These are phyloP conservation scores for Kwoniella shivajii DNA, from an alignment of 1,284 basidiomycete genomes.

Conservation along the genomic window DNA sequence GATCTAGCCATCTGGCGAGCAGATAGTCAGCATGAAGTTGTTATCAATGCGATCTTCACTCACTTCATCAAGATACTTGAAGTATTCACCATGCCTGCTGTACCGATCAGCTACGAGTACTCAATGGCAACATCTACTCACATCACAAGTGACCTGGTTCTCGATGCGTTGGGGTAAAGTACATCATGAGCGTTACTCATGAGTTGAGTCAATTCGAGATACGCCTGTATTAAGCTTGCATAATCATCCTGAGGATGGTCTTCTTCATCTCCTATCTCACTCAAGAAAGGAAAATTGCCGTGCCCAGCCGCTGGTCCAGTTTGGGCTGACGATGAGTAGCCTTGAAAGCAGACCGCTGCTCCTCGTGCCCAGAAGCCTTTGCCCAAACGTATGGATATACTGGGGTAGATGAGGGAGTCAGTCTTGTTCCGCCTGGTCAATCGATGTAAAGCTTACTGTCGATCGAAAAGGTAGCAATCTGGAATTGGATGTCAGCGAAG, in stretches of 20 bases:
- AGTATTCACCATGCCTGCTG: constrained; percentile 43
- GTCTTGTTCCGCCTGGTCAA: not conserved
- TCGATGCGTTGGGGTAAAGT: constrained; percentile 50
- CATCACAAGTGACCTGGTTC: constrained; percentile 48
- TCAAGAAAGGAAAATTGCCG: constrained; percentile 50
- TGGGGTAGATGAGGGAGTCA: constrained; percentile 10
- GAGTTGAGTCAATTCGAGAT: constrained; percentile 53
- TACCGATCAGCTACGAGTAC: not conserved
- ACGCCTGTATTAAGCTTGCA: constrained; percentile 49
- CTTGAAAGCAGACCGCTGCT: constrained; percentile 51
- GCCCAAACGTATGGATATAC: constrained; percentile 50
- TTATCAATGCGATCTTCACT: not conserved
- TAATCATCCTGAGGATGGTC: constrained; percentile 45
- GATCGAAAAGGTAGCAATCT: constrained; percentile 54
- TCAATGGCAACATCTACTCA: constrained; percentile 15
- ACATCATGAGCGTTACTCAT: constrained; percentile 54
- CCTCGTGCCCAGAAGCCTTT: constrained; percentile 55
- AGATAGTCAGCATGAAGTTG: not conserved
- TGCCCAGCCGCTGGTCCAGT: constrained; percentile 49
- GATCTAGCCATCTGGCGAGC: constrained; percentile 36
- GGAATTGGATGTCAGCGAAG: constrained; percentile 1
- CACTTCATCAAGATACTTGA: constrained; percentile 53
- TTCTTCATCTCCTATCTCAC: constrained; percentile 24
- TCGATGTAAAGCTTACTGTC: constrained; percentile 38
- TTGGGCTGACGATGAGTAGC: constrained; percentile 49